Evolutionary conservation across 139 green algal species (phyloP).

Genomic region (Picochlorum costavermella): DNA sequence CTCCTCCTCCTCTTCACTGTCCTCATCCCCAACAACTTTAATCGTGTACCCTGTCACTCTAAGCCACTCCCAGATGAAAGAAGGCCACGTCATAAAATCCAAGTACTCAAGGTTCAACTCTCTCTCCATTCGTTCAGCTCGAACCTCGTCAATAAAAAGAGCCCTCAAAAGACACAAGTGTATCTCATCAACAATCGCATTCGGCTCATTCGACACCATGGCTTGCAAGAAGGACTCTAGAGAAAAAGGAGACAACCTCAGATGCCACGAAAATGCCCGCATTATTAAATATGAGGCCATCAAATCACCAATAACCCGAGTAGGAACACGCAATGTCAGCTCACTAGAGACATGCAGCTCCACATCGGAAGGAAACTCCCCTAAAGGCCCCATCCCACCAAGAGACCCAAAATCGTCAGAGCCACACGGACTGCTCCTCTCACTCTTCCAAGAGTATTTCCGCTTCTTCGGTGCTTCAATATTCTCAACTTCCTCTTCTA

Average conservation of each 20-base stretch:
- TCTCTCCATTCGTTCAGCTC: conserved; percentile 23
- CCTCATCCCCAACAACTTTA: conserved; percentile 12
- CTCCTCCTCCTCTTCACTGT: conserved; percentile 10
- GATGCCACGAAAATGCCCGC: conserved; percentile 69
- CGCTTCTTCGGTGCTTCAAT: neutral
- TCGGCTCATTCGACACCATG: conserved; percentile 24
- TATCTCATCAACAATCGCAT: conserved; percentile 45
- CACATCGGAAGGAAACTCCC: no score
- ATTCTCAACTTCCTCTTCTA: neutral
- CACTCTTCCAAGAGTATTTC: no score
- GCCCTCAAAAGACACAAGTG: conserved; percentile 44
- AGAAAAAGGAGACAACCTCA: conserved; percentile 62
- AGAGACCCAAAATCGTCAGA: no score
- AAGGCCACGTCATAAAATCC: conserved; percentile 62
- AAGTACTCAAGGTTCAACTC: conserved; percentile 40
- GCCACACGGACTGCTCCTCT: no score
- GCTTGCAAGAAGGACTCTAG: conserved; percentile 39
- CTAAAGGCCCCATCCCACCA: no score
- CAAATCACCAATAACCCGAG: conserved; percentile 30
- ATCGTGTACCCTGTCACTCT: conserved; percentile 11
- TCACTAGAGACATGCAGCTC: no score
- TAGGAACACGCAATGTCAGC: conserved; percentile 1
- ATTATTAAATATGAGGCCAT: conserved; percentile 50
- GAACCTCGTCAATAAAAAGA: conserved; percentile 40
- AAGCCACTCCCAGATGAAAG: conserved; percentile 65